A percentile compares a stretch with the other conserved stretches of the same genome.
Evolutionary conservation across 371 early-diverging fungal species (phyloP).

Genomic region (Mucor irregularis): DNA sequence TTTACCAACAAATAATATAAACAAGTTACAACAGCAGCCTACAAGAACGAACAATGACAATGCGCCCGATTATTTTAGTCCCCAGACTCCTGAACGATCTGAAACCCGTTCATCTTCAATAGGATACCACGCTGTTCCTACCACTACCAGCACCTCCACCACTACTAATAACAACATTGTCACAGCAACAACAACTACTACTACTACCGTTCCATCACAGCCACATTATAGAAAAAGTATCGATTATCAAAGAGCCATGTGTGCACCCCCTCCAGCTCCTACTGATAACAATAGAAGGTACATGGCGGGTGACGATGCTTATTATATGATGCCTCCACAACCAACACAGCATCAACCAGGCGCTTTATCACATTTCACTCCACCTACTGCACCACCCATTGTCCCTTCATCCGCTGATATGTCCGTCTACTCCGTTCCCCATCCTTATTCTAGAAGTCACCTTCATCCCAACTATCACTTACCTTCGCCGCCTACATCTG

Average conservation of each 20-base stretch:
- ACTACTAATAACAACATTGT: slow-evolving; percentile 1
- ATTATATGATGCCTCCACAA: background rate
- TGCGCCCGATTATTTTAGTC: slow-evolving; percentile 3
- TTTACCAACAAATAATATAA: slow-evolving; percentile 23
- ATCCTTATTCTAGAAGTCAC: background rate
- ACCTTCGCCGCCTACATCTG: slow-evolving; percentile 34
- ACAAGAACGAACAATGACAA: background rate
- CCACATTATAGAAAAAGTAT: background rate
- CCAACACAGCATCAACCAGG: background rate
- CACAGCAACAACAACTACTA: background rate
- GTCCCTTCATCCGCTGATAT: slow-evolving; percentile 5
- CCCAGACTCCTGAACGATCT: background rate
- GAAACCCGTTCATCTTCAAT: no score
- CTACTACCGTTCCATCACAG: background rate
- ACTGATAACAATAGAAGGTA: background rate
- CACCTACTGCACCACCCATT: background rate
- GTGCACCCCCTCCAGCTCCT: slow-evolving; percentile 1
- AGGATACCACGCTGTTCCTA: background rate
- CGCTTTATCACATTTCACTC: background rate
- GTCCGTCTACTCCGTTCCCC: background rate
- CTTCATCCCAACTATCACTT: slow-evolving; percentile 13
- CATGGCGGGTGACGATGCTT: background rate
- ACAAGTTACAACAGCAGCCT: background rate
- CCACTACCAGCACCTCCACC: background rate
- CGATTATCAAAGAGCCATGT: background rate